These are phyloP conservation scores for Fomitopsis schrenkii DNA, from an alignment of 1,284 basidiomycete genomes.

Conservation along the genomic window DNA sequence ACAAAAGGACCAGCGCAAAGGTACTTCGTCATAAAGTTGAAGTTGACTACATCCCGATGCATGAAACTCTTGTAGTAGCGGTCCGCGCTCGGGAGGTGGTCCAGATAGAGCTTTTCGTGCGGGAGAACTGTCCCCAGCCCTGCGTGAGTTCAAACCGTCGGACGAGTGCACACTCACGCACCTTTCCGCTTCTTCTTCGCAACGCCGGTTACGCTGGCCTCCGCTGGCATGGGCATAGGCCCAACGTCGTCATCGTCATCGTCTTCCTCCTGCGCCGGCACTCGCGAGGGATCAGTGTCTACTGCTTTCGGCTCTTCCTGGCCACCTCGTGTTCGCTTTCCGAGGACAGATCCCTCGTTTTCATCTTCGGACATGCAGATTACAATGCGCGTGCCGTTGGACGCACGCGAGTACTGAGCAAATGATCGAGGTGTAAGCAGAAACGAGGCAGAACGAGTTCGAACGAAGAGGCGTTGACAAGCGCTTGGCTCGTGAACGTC, in stretches of 20 bases:
- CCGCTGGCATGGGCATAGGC: slow-evolving; percentile 69
- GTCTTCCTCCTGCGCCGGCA: slow-evolving; percentile 21
- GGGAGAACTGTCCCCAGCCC: slow-evolving; percentile 48
- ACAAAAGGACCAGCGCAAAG: slow-evolving; percentile 17
- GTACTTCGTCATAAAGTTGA: slow-evolving; percentile 81
- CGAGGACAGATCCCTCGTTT: slow-evolving; percentile 45
- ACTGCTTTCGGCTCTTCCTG: slow-evolving; percentile 22
- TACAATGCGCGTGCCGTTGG: too few species aligned
- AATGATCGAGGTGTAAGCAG: too few species aligned
- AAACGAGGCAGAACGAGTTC: too few species aligned
- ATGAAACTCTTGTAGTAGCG: slow-evolving; percentile 98
- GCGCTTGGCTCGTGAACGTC: not conserved
- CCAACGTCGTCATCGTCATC: slow-evolving; percentile 71
- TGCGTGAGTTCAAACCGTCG: not conserved
- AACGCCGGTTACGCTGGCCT: slow-evolving; percentile 29
- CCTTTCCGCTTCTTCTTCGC: slow-evolving; percentile 73
- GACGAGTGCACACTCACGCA: slow-evolving; percentile 19
- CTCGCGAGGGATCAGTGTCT: slow-evolving; percentile 14
- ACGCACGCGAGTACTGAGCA: too few species aligned
- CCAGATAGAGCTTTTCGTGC: slow-evolving; percentile 83
- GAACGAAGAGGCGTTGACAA: not conserved
- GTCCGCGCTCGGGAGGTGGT: slow-evolving; percentile 88
- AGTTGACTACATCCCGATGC: slow-evolving; percentile 94
- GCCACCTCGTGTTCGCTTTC: slow-evolving; percentile 56
- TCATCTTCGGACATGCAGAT: slow-evolving; percentile 36